These are phyloP conservation scores for Stipa capillata DNA, from an alignment of 176 grass and related monocot genomes.

Conservation along the genomic window DNA sequence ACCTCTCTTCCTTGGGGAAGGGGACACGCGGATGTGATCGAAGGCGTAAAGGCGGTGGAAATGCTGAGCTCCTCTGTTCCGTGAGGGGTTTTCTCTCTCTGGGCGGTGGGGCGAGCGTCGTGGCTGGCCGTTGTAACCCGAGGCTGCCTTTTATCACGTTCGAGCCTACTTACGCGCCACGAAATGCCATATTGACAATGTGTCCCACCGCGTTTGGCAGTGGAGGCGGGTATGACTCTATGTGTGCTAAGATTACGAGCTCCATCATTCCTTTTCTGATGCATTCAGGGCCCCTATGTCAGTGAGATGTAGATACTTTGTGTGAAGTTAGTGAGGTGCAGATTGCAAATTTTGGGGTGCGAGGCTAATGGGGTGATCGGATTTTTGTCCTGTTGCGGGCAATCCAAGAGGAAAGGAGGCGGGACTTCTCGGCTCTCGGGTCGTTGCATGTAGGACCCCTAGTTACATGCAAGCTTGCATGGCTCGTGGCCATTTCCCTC, in stretches of 20 bases:
- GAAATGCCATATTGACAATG: neutral
- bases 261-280: too few species aligned
- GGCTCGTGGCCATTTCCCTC: neutral
- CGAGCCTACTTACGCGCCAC: accelerated
- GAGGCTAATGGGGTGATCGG: neutral
- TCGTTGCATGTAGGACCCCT: neutral
- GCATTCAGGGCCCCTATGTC: too few species aligned
- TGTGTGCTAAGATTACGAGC: neutral
- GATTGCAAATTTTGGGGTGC: neutral
- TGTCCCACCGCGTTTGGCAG: neutral
- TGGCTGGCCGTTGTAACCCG: slow-evolving; percentile 15
- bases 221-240: neutral
- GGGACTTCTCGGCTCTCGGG: neutral
- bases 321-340: neutral
- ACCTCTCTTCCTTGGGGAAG: neutral
- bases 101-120: neutral
- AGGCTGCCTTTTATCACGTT: neutral
- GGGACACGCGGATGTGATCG: slow-evolving; percentile 5
- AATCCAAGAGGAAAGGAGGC: neutral
- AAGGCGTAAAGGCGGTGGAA: neutral
- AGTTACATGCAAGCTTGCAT: too few species aligned
- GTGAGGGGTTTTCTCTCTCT: neutral
- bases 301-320: neutral
- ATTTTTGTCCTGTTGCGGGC: neutral
- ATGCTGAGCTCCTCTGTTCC: neutral